A percentile compares a stretch with the other conserved stretches of the same genome.
These are phyloP conservation scores for Arabis hirsuta DNA, from an alignment of 345 rosid species.

Conservation along the genomic window DNA sequence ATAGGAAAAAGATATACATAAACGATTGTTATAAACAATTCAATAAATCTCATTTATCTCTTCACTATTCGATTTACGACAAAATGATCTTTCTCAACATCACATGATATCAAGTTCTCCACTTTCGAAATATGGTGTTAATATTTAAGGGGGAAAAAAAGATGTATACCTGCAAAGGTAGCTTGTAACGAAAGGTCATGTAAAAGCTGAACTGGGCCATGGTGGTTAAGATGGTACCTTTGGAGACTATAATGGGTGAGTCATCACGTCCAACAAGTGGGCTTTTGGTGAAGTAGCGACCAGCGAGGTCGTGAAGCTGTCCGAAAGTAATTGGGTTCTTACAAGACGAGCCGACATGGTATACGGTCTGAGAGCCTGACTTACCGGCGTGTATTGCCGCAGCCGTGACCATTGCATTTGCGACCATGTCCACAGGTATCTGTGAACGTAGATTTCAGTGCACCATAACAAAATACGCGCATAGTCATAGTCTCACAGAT, in stretches of 20 bases:
- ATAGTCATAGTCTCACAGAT: not conserved
- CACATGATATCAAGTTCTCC: not conserved
- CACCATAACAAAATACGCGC: not conserved
- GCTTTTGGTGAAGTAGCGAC: conserved; percentile 57
- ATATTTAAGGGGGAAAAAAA: not conserved
- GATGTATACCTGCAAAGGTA: conserved; percentile 57
- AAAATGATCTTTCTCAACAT: not conserved
- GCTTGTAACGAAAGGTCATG: conserved; percentile 65
- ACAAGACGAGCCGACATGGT: conserved; percentile 78
- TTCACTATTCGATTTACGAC: not conserved
- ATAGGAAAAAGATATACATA: conserved; percentile 26
- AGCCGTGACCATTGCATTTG: conserved; percentile 35
- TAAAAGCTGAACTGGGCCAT: conserved; percentile 77
- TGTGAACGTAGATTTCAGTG: not conserved
- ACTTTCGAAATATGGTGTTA: not conserved
- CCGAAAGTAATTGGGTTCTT: conserved; percentile 54
- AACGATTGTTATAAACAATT: conserved; percentile 45
- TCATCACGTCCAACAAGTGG: conserved; percentile 81
- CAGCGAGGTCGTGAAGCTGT: conserved; percentile 56
- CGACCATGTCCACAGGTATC: conserved; percentile 44
- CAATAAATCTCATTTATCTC: not conserved
- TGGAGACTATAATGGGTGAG: conserved; percentile 64
- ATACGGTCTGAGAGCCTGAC: conserved; percentile 47
- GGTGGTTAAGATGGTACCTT: conserved; percentile 49
- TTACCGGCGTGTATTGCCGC: conserved; percentile 25